Evolutionary conservation across 495 filamentous ascomycete genomes (phyloP), one percentile per base, ranked within the genome.

Genomic region (Aspergillus haitiensis): DNA sequence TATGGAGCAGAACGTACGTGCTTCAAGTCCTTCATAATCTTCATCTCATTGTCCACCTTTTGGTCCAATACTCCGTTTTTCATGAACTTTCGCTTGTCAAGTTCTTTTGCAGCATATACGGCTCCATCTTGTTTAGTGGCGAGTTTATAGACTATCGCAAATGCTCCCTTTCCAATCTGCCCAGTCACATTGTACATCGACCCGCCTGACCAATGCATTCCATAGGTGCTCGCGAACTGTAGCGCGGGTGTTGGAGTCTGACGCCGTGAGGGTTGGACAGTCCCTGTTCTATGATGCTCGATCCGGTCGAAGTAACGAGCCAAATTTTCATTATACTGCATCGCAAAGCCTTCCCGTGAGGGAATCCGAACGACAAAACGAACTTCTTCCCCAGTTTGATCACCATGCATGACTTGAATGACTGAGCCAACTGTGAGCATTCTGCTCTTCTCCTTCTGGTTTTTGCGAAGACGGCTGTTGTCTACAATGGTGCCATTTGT

Each of bases 401-500:
- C 65, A 15, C 80, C 75, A 61, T 85, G 86, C 12, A 87, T 76
- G 33, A 96, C 81, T 56, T 82, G 79, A 58, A 96, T 88, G 52
- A 88, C 84, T 13, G 86, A 88, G 6, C 91, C 90, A 42, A 84
- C 83, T 27, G 76, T 79, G 11, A 96, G 78, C 70, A 91, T 92
- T 32, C 87, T 79, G 13, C 77, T 84, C 53, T 76, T 74, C 1
- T 77, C 68, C 32, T 73, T 70, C 21, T 75, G 65, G 18, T 63
- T 73, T 63, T 83, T 83, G 56, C 72, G 79, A 1, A 96, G 79
- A 15, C 84, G 76, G 21, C 72, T 72, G 21, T 82, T 75, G 70
- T 96, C 92, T 49, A 98, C 92, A 37, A 90, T 71, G 7, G 95
- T 98, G 21, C 94, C 94, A 62, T 97, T 98, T 0, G 92, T 96